Evolutionary conservation across 805 yeast species (phyloP).

Genomic region (Candida verbasci): DNA sequence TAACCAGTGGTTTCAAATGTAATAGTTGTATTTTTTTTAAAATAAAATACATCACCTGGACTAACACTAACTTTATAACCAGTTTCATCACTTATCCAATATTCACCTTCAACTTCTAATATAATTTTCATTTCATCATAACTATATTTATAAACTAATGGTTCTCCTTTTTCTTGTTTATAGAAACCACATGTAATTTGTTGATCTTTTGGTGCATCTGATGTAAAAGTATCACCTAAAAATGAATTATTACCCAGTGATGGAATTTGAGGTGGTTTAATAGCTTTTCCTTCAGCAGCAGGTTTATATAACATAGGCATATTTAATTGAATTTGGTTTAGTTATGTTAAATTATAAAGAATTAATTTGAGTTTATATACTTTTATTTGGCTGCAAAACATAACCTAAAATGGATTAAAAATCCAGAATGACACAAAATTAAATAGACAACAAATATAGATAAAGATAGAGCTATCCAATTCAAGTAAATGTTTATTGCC

Average conservation of each 20-base stretch:
- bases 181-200: constrained; percentile 66
- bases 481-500: too few relatives aligned
- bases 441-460: constrained; percentile 1
- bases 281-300: constrained; percentile 46
- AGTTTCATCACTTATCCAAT: constrained; percentile 57
- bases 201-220: constrained; percentile 56
- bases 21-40: constrained; percentile 64
- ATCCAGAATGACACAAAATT: constrained; percentile 3
- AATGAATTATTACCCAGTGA: constrained; percentile 66
- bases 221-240: constrained; percentile 61
- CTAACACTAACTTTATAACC: constrained; percentile 53
- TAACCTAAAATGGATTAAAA: neutral
- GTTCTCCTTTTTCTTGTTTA: constrained; percentile 64
- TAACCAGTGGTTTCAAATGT: constrained; percentile 58
- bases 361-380: neutral
- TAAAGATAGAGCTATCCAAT: too few relatives aligned
- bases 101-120: constrained; percentile 65
- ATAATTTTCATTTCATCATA: constrained; percentile 68
- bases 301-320: constrained; percentile 58
- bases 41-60: constrained; percentile 67
- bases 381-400: neutral
- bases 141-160: constrained; percentile 60
- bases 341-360: neutral
- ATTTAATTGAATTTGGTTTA: constrained; percentile 12
- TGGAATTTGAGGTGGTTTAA: constrained; percentile 56